These are phyloP conservation scores for Cryptosporidium felis DNA, from an alignment of 169 alveolate species.

Conservation along the genomic window DNA sequence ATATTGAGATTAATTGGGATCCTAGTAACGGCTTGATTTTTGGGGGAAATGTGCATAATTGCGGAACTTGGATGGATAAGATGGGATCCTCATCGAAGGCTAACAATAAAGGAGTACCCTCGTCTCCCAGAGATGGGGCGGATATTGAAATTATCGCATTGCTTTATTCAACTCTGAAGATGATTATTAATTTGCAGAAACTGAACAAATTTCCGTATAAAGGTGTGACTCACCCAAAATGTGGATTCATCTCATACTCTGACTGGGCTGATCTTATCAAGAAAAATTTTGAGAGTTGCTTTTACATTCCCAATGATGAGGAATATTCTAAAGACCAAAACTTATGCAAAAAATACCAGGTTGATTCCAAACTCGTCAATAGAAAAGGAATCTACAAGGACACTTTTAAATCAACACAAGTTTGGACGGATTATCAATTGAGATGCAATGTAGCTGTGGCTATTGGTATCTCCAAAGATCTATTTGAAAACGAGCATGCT, in stretches of 20 bases:
- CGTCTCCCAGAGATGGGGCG: slow-evolving; percentile 95
- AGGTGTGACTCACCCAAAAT: slow-evolving; percentile 77
- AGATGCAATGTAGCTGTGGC: slow-evolving; percentile 89
- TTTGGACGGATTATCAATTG: slow-evolving; percentile 84
- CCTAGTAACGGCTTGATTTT: slow-evolving; percentile 76
- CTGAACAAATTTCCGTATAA: slow-evolving; percentile 76
- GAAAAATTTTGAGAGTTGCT: slow-evolving; percentile 83
- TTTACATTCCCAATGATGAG: slow-evolving; percentile 82
- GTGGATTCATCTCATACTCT: slow-evolving; percentile 74
- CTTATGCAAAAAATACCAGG: slow-evolving; percentile 58
- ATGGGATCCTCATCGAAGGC: slow-evolving; percentile 90
- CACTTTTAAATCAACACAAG: slow-evolving; percentile 76
- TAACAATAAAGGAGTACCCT: slow-evolving; percentile 79
- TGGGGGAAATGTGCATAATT: slow-evolving; percentile 93
- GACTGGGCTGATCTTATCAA: slow-evolving; percentile 85
- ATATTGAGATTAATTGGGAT: slow-evolving; percentile 84
- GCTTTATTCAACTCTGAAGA: slow-evolving; percentile 83
- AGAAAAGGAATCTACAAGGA: slow-evolving; percentile 85
- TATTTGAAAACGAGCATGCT: slow-evolving; percentile 84
- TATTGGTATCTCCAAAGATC: slow-evolving; percentile 89
- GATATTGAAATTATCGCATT: slow-evolving; percentile 91
- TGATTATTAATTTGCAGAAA: slow-evolving; percentile 75
- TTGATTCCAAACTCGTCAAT: slow-evolving; percentile 73
- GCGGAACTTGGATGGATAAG: slow-evolving; percentile 98
- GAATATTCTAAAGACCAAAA: slow-evolving; percentile 71